These are phyloP conservation scores for Zanthoxylum bungeanum DNA, from an alignment of 345 rosid genomes.

Conservation along the genomic window DNA sequence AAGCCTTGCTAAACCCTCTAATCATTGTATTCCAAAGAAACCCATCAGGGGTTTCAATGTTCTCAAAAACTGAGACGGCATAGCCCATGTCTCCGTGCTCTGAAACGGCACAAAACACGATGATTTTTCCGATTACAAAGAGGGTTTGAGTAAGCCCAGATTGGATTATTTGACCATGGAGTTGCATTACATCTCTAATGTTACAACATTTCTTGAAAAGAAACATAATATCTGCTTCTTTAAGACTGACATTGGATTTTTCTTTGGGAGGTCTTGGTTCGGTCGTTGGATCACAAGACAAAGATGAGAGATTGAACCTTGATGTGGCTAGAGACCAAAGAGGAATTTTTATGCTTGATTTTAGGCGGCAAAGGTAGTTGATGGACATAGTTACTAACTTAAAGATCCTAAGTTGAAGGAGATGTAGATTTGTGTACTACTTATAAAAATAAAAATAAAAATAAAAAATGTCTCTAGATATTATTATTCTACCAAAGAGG, in stretches of 20 bases:
- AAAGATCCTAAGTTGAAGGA: neutral
- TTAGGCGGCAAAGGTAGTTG: constrained; percentile 20
- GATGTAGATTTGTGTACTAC: neutral
- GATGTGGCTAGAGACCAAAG: neutral
- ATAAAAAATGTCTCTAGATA: too few species aligned
- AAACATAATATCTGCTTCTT: constrained; percentile 20
- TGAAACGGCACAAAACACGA: constrained; percentile 37
- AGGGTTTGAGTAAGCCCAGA: constrained; percentile 25
- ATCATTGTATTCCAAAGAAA: constrained; percentile 51
- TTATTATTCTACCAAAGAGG: too few species aligned
- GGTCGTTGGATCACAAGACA: neutral
- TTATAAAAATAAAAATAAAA: too few species aligned
- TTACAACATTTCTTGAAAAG: constrained; percentile 35
- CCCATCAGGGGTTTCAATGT: constrained; percentile 32
- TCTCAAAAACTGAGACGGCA: constrained; percentile 29
- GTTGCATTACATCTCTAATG: constrained; percentile 20
- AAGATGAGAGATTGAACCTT: neutral
- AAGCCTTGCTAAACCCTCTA: constrained; percentile 31
- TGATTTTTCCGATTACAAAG: constrained; percentile 29
- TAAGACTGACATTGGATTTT: neutral
- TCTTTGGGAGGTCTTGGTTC: neutral
- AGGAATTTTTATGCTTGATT: neutral
- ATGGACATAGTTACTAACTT: neutral
- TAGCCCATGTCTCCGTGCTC: constrained; percentile 36
- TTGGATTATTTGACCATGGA: constrained; percentile 33